Evolutionary conservation across 805 yeast species (phyloP).

Genomic region (Lipomyces chichibuensis): DNA sequence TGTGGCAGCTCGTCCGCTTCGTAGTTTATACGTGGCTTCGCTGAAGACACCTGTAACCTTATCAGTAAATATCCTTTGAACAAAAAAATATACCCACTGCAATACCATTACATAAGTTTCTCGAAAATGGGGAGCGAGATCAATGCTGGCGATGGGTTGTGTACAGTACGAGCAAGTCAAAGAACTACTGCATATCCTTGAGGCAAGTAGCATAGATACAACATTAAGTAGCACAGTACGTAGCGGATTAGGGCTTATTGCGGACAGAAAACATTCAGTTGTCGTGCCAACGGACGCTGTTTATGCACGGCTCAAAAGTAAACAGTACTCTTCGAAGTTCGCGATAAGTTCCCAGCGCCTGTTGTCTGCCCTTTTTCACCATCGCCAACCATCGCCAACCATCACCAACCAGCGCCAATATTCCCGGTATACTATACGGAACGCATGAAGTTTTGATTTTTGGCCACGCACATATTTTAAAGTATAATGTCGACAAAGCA

Average conservation of each 20-base stretch:
- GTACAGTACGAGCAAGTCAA: neutral
- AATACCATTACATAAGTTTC: neutral
- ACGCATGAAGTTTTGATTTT: conserved; percentile 6
- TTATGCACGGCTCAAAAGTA: neutral
- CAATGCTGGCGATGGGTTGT: neutral
- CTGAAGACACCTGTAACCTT: neutral
- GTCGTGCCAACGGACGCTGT: conserved; percentile 6
- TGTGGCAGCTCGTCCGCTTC: conserved; percentile 10
- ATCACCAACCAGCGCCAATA: neutral
- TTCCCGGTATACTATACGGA: neutral
- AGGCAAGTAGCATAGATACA: neutral
- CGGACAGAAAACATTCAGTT: neutral
- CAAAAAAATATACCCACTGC: neutral
- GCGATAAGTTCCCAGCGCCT: neutral
- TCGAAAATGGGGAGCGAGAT: neutral
- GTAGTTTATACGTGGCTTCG: conserved; percentile 13
- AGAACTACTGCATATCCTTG: neutral
- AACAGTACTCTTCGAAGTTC: neutral
- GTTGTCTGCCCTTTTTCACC: neutral
- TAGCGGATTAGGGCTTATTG: neutral
- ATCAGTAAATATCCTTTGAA: neutral
- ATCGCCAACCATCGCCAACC: no score
- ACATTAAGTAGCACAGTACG: neutral
- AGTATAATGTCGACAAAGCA: conserved; percentile 10
- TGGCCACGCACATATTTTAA: conserved; percentile 3